Evolutionary conservation across 2,329 filamentous ascomycete species (phyloP).

Genomic region (Fusarium sulawesiense): DNA sequence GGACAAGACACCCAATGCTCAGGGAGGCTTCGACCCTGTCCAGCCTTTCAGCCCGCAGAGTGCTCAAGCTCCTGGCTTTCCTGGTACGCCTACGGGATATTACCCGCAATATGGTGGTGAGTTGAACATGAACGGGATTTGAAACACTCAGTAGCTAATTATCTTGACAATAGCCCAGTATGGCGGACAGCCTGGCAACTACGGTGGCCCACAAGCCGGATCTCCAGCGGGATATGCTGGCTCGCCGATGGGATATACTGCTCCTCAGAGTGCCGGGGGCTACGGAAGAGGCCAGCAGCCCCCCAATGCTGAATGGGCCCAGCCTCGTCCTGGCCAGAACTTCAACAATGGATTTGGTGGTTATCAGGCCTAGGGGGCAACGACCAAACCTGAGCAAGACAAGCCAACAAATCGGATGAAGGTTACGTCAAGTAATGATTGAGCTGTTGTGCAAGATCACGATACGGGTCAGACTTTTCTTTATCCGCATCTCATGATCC

Average conservation of each 20-base stretch:
- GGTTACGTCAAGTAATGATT: slow-evolving; percentile 38
- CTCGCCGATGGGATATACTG: slow-evolving; percentile 78
- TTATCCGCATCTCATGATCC: slow-evolving; percentile 41
- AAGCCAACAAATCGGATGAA: slow-evolving; percentile 36
- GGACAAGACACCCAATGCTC: slow-evolving; percentile 86
- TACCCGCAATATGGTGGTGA: slow-evolving; percentile 94
- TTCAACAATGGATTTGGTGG: slow-evolving; percentile 71
- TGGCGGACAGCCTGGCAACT: slow-evolving; percentile 75
- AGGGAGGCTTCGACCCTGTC: slow-evolving; percentile 80
- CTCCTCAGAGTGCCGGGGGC: slow-evolving; percentile 80
- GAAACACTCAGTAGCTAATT: slow-evolving; percentile 43
- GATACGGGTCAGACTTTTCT: slow-evolving; percentile 27
- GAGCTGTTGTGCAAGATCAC: slow-evolving; percentile 38
- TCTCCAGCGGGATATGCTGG: slow-evolving; percentile 72
- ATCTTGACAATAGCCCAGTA: slow-evolving; percentile 58
- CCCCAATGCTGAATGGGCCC: slow-evolving; percentile 66
- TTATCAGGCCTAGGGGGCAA: slow-evolving; percentile 67
- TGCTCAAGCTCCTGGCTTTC: slow-evolving; percentile 77
- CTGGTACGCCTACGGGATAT: slow-evolving; percentile 80
- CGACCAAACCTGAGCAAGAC: slow-evolving; percentile 40
- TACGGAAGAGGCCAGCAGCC: slow-evolving; percentile 81
- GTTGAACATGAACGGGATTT: slow-evolving; percentile 45
- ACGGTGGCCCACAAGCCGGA: slow-evolving; percentile 69
- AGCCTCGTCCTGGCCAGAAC: slow-evolving; percentile 65
- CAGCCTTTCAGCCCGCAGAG: slow-evolving; percentile 78